Conservation (phyloP, 2,329 filamentous ascomycete species). For the Aspergillus tanneri region DNA sequence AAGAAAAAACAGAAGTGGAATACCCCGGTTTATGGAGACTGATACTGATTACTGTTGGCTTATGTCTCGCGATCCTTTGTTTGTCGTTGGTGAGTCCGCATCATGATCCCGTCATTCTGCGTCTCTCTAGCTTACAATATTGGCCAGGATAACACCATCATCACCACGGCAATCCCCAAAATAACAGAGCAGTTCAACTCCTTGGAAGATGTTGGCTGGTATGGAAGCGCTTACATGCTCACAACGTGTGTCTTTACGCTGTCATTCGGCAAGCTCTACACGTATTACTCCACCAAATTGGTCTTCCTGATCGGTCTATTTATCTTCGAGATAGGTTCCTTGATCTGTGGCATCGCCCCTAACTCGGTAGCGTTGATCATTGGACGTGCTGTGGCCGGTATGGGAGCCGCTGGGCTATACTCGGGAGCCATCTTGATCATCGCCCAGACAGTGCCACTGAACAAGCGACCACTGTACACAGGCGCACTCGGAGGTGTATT, state of each 20-base stretch:
- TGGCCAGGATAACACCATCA: conserved; percentile 43
- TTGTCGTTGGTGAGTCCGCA: conserved; percentile 13
- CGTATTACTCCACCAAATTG: conserved; percentile 46
- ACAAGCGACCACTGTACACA: conserved; percentile 41
- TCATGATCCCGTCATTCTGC: too few species aligned
- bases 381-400: conserved; percentile 44
- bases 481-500: conserved; percentile 45
- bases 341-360: conserved; percentile 40
- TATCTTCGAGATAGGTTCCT: conserved; percentile 46
- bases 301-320: conserved; percentile 39
- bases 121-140: too few species aligned
- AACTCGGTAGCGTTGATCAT: conserved; percentile 41
- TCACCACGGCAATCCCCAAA: conserved; percentile 49
- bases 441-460: conserved; percentile 41
- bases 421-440: conserved; percentile 43
- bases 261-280: conserved; percentile 46
- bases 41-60: conserved; percentile 2
- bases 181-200: conserved; percentile 51
- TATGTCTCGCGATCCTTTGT: conserved; percentile 10
- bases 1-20: not conserved
- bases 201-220: conserved; percentile 50
- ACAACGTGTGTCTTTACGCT: conserved; percentile 45
- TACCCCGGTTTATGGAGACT: conserved; percentile 10
- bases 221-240: conserved; percentile 47
- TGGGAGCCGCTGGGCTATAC: conserved; percentile 41